These are phyloP conservation scores for Sanghuangporus sanghuang DNA, from an alignment of 1,284 basidiomycete genomes.

Conservation along the genomic window DNA sequence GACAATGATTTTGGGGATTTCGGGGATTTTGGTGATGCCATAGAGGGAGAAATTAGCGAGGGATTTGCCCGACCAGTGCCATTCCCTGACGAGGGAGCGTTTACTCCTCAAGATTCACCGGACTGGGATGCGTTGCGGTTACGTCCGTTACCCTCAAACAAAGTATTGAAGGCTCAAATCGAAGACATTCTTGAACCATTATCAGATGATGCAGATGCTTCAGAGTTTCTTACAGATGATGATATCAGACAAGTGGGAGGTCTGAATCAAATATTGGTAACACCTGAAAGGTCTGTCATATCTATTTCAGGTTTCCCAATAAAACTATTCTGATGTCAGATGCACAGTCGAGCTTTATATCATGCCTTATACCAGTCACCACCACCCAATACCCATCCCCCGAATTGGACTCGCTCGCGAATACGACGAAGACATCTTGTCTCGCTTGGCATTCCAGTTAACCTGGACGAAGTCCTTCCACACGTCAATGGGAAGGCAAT, in stretches of 20 bases:
- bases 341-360: constrained; percentile 68
- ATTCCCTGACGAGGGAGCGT: constrained; percentile 34
- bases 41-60: constrained; percentile 29
- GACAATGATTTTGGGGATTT: constrained; percentile 84
- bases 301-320: background rate
- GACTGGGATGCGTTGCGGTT: constrained; percentile 62
- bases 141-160: constrained; percentile 54
- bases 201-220: constrained; percentile 48
- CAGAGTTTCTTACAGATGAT: constrained; percentile 59
- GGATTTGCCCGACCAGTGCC: constrained; percentile 37
- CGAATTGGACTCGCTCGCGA: constrained; percentile 88
- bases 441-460: constrained; percentile 86
- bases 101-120: background rate
- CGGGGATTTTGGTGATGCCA: constrained; percentile 77
- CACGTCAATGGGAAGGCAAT: constrained; percentile 64
- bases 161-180: constrained; percentile 56
- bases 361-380: constrained; percentile 56
- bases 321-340: background rate
- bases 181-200: constrained; percentile 62
- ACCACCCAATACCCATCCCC: constrained; percentile 65
- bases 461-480: constrained; percentile 86
- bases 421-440: constrained; percentile 87
- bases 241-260: constrained; percentile 77
- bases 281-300: constrained; percentile 59
- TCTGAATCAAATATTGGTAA: constrained; percentile 69